Percentiles rank a stretch among this genome's conserved stretches.
Evolutionary conservation across 2,329 filamentous ascomycete species (phyloP).

Genomic region (Botrytis galanthina): DNA sequence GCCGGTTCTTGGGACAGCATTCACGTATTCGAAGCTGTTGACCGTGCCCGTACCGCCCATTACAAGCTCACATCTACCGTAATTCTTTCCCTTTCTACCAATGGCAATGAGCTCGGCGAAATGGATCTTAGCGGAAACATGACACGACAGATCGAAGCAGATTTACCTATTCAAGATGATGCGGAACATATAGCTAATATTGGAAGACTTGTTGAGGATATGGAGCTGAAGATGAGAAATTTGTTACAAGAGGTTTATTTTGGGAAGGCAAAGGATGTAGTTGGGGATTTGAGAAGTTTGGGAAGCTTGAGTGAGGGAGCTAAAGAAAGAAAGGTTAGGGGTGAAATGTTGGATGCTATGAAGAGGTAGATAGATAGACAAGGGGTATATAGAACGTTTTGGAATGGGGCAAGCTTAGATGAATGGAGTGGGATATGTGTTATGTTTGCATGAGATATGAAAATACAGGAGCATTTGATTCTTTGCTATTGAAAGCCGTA

Average conservation of each 20-base stretch:
- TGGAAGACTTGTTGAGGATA: slow-evolving; percentile 91
- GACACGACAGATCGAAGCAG: slow-evolving; percentile 93
- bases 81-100: slow-evolving; percentile 79
- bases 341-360: slow-evolving; percentile 75
- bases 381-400: background rate
- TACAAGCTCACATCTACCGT: slow-evolving; percentile 98
- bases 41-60: slow-evolving; percentile 85
- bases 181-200: slow-evolving; percentile 95
- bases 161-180: slow-evolving; percentile 85
- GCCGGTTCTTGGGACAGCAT: slow-evolving; percentile 96
- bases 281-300: slow-evolving; percentile 89
- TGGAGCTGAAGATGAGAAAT: slow-evolving; percentile 99
- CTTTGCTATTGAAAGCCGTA: background rate
- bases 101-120: slow-evolving; percentile 66
- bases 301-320: slow-evolving; percentile 80
- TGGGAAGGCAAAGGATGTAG: slow-evolving; percentile 97
- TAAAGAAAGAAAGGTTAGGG: slow-evolving; percentile 78
- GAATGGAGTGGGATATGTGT: background rate
- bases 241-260: slow-evolving; percentile 98
- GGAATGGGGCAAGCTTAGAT: background rate
- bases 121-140: slow-evolving; percentile 96
- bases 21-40: slow-evolving; percentile 95
- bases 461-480: slow-evolving; percentile 9
- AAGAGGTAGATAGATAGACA: slow-evolving; percentile 29
- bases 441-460: slow-evolving; percentile 18